Conservation (phyloP, 139 green algal species). For the Asterochloris erici region DNA sequence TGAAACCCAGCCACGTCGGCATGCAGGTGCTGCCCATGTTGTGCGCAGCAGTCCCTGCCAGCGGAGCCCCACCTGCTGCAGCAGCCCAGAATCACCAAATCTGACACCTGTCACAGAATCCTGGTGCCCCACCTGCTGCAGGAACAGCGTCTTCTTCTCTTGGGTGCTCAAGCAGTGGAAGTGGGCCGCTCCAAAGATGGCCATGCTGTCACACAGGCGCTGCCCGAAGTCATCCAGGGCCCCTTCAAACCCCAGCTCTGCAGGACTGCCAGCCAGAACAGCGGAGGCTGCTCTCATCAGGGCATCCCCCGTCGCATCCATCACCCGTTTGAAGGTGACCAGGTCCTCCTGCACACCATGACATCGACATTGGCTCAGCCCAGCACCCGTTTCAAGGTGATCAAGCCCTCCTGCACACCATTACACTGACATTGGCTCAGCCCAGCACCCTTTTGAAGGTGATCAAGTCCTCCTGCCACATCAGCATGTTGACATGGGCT, state of each 20-base stretch:
- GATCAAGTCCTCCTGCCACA: conserved; percentile 38
- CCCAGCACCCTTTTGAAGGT: conserved; percentile 46
- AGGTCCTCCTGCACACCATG: conserved; percentile 36
- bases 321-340: conserved; percentile 40
- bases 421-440: too few relatives aligned
- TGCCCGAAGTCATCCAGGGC: conserved; percentile 59
- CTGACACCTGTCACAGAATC: neutral
- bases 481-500: conserved; percentile 2
- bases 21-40: too few relatives aligned
- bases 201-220: conserved; percentile 57
- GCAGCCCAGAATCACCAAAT: conserved; percentile 1
- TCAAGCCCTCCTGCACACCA: too few relatives aligned
- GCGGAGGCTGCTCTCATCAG: conserved; percentile 41
- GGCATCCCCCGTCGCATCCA: conserved; percentile 41
- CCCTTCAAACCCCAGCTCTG: conserved; percentile 51
- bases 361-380: conserved; percentile 12
- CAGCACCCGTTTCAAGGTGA: too few relatives aligned
- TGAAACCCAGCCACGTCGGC: too few relatives aligned
- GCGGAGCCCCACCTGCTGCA: neutral
- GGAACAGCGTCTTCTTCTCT: conserved; percentile 22
- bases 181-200: conserved; percentile 48
- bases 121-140: conserved; percentile 26
- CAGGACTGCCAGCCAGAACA: conserved; percentile 28
- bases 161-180: conserved; percentile 25
- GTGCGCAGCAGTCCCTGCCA: neutral